phyloP scores from a whole-genome alignment of 2,329 filamentous ascomycete species.

The Fusarium agapanthi region DNA sequence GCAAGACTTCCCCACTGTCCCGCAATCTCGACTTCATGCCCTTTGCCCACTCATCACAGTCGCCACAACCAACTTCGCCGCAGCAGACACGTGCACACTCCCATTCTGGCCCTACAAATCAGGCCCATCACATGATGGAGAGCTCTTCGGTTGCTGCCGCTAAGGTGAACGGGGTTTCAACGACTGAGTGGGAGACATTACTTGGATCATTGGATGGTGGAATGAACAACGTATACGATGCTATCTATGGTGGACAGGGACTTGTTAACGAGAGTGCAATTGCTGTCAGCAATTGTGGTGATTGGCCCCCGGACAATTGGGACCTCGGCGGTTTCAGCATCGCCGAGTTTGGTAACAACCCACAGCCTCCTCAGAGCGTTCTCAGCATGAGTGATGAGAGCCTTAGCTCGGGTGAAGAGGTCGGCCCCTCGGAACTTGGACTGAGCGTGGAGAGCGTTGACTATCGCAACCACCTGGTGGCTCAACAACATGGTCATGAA shows the following conservation, averaged over 20 bases:
- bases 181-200: slow-evolving; percentile 83
- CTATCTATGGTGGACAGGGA: slow-evolving; percentile 76
- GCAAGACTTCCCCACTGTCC: slow-evolving; percentile 29
- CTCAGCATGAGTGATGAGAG: slow-evolving; percentile 67
- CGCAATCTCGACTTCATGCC: slow-evolving; percentile 68
- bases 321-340: slow-evolving; percentile 62
- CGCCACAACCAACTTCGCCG: slow-evolving; percentile 60
- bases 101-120: slow-evolving; percentile 31
- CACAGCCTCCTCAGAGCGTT: slow-evolving; percentile 60
- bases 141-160: slow-evolving; percentile 26
- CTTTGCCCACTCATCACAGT: slow-evolving; percentile 56
- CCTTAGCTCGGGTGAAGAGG: slow-evolving; percentile 64
- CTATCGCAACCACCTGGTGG: slow-evolving; percentile 44
- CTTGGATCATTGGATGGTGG: slow-evolving; percentile 83
- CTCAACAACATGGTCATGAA: slow-evolving; percentile 28
- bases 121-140: slow-evolving; percentile 42
- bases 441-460: slow-evolving; percentile 51
- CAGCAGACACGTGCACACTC: slow-evolving; percentile 53
- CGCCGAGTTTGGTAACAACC: slow-evolving; percentile 55
- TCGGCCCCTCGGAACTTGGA: slow-evolving; percentile 56
- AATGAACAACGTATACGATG: slow-evolving; percentile 83
- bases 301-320: slow-evolving; percentile 68
- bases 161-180: slow-evolving; percentile 59
- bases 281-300: slow-evolving; percentile 50
- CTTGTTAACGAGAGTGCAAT: slow-evolving; percentile 57